Evolutionary conservation across 306 rosid genomes (phyloP).

Genomic region (Fagus sylvatica): DNA sequence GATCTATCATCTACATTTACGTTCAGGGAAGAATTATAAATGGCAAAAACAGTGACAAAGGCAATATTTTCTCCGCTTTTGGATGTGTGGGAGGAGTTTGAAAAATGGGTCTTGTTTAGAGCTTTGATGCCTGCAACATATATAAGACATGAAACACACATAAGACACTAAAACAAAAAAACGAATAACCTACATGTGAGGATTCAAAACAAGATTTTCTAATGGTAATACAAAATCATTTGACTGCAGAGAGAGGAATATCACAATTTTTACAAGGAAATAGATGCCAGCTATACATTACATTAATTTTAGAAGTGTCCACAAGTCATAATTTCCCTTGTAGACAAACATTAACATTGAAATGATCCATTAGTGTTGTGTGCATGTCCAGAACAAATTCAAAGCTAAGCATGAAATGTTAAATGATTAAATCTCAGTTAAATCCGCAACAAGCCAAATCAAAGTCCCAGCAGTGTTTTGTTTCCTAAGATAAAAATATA

Average conservation of each 20-base stretch:
- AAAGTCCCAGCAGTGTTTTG: neutral
- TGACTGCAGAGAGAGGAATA: neutral
- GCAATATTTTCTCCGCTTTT: constrained; percentile 38
- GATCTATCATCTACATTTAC: constrained; percentile 39
- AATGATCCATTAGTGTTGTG: neutral
- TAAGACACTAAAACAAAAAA: constrained; percentile 8
- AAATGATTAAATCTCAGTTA: neutral
- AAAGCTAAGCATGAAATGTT: neutral
- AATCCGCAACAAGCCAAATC: neutral
- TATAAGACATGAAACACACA: constrained; percentile 19
- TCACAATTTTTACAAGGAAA: neutral
- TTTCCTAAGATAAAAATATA: neutral
- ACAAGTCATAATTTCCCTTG: neutral
- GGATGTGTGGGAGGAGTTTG: constrained; percentile 33
- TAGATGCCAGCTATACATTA: neutral
- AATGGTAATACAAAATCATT: neutral
- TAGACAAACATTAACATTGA: neutral
- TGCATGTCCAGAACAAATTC: neutral
- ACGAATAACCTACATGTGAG: constrained; percentile 1
- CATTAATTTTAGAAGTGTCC: neutral
- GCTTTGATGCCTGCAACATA: constrained; percentile 67
- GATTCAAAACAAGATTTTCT: neutral
- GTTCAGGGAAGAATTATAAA: constrained; percentile 57
- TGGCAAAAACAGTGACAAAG: constrained; percentile 76
- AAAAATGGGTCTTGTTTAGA: constrained; percentile 54